Base-by-base conservation (phyloP, 2,329 filamentous ascomycete species). In the Epicoccum sorghinum region DNA sequence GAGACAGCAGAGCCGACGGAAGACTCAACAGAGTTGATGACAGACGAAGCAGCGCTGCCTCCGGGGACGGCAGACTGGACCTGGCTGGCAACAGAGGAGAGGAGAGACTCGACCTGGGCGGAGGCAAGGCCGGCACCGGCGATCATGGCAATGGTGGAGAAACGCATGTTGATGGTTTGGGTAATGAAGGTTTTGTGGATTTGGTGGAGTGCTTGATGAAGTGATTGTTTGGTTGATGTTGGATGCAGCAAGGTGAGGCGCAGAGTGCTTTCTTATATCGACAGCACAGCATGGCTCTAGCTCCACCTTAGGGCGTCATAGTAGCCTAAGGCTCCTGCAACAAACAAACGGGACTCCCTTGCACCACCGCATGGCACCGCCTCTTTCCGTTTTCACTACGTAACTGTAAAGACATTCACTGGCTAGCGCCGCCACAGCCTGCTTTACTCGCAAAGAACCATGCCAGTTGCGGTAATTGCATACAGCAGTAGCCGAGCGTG, bases 141-240 rank as follows among this genome's bases (percentile, higher is more conserved):
- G 59, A 64, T 59, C 47, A 65, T 61, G 61, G 71, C 58, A 45
- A 71, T 52, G 62, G 63, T 60, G 58, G 71, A 66, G 68, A 74
- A 74, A 69, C 69, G 70, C 71, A 74, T 74, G 39, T 62, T 71
- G 66, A 63, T 52, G 40, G 49, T 42, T 44, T 51, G 52, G 32
- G 23, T 51, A 42, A 25, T 25, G 32, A n/a, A 13, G 5, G 29
- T 45, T 39, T n/a, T 14, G 32, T 44, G 33, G 49, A 49, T 43
- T 51, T 54, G 38, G 27, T 38, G 57, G 37, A 39, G 47, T 51
- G 47, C 22, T 25, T 51, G 47, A 49, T 24, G 22, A 41, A 45
- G 37, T 58, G 46, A 51, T 58, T 52, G 52, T 61, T 46, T 57
- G 56, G 52, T 55, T 35, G 50, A 53, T 32, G 49, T 39, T 59